Percentiles rank a stretch among this genome's conserved stretches.
Conservation (phyloP, 257 asterid species). For the Eustoma russellianum region DNA sequence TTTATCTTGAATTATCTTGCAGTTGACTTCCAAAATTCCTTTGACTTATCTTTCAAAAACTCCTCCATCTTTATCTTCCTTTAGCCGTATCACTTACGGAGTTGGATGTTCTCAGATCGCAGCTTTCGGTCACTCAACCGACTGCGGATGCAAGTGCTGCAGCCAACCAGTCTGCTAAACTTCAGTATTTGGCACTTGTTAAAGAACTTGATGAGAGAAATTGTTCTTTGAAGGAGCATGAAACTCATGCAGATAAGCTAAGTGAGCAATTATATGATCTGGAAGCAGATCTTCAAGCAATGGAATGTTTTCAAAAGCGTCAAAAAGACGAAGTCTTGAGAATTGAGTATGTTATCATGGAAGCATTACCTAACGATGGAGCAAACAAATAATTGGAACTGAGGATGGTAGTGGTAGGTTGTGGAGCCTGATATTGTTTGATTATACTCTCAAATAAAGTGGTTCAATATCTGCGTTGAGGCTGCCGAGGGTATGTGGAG, state of each 20-base stretch:
- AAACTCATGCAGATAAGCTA: slow-evolving; percentile 45
- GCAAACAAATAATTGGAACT: slow-evolving; percentile 59
- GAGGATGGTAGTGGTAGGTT: slow-evolving; percentile 53
- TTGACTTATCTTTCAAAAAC: too few relatives aligned
- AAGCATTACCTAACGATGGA: slow-evolving; percentile 49
- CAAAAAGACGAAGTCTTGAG: slow-evolving; percentile 74
- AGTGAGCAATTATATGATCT: slow-evolving; percentile 71
- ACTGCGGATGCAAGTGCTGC: slow-evolving; percentile 76
- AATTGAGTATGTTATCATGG: slow-evolving; percentile 74
- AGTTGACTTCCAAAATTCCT: too few relatives aligned
- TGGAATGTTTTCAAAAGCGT: slow-evolving; percentile 75
- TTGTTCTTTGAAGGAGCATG: slow-evolving; percentile 57
- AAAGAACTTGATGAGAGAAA: slow-evolving; percentile 68
- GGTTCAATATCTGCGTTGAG: too few relatives aligned
- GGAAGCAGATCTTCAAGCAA: slow-evolving; percentile 61
- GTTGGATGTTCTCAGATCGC: slow-evolving; percentile 57
- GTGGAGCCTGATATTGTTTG: too few relatives aligned
- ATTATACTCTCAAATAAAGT: too few relatives aligned
- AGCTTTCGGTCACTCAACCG: slow-evolving; percentile 53
- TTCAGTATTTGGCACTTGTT: slow-evolving; percentile 54
- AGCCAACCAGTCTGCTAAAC: slow-evolving; percentile 69
- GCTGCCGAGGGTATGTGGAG: too few relatives aligned
- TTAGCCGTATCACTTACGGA: too few relatives aligned
- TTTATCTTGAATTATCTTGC: too few relatives aligned
- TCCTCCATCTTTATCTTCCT: too few relatives aligned